Percentiles rank a stretch among this genome's conserved stretches.
Conservation (phyloP, 2,329 filamentous ascomycete species). For the Fusarium staphyleae region DNA sequence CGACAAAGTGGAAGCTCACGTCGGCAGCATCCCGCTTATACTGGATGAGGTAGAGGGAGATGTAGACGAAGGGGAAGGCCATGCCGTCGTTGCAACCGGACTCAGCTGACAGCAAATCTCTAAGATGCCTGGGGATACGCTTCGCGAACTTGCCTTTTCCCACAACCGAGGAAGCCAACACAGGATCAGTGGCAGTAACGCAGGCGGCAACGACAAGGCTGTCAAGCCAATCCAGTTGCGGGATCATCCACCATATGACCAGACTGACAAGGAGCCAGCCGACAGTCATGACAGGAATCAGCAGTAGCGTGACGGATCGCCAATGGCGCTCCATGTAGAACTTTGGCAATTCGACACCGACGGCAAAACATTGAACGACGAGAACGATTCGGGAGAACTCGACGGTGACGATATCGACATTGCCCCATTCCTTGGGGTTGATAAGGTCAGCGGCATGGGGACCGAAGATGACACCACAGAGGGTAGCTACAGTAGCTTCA, state of each 20-base stretch:
- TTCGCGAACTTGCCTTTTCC: slow-evolving; percentile 99
- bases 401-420: slow-evolving; percentile 83
- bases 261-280: slow-evolving; percentile 93
- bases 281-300: slow-evolving; percentile 96
- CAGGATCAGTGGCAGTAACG: slow-evolving; percentile 96
- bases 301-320: slow-evolving; percentile 86
- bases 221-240: slow-evolving; percentile 84
- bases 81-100: slow-evolving; percentile 99
- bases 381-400: slow-evolving; percentile 90
- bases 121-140: slow-evolving; percentile 94
- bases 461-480: slow-evolving; percentile 88
- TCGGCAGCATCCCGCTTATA: slow-evolving; percentile 73
- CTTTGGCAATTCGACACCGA: slow-evolving; percentile 88
- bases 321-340: slow-evolving; percentile 99
- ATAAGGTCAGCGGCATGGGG: slow-evolving; percentile 85
- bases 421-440: slow-evolving; percentile 78
- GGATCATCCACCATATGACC: slow-evolving; percentile 91
- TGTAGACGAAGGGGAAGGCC: slow-evolving; percentile 97
- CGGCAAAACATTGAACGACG: slow-evolving; percentile 90
- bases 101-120: slow-evolving; percentile 93
- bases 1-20: slow-evolving; percentile 86
- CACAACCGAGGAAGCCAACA: slow-evolving; percentile 95
- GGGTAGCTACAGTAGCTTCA: slow-evolving; percentile 91
- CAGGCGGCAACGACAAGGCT: slow-evolving; percentile 88
- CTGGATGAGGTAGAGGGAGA: slow-evolving; percentile 87